A percentile compares a stretch with the other conserved stretches of the same genome.
phyloP scores from a whole-genome alignment of 2,329 filamentous ascomycete genomes.

The Macrophomina phaseolina region DNA sequence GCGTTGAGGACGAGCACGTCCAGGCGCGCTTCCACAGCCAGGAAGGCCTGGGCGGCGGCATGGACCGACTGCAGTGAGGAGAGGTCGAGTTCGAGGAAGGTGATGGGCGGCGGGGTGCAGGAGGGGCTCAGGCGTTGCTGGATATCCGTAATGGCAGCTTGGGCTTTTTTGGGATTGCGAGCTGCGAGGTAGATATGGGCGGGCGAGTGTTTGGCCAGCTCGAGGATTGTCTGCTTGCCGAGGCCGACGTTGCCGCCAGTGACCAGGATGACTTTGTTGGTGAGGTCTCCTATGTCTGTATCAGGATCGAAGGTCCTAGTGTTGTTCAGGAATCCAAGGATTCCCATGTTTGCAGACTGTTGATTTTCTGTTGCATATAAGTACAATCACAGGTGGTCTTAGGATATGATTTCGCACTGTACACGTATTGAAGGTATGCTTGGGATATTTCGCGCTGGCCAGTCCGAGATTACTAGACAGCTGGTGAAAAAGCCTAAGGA shows the following conservation, averaged over 20 bases:
- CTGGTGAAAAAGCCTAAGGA: too few species aligned
- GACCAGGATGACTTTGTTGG: conserved; percentile 51
- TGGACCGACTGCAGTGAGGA: conserved; percentile 47
- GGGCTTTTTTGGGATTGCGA: conserved; percentile 50
- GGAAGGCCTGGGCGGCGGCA: conserved; percentile 46
- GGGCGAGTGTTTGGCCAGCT: conserved; percentile 52
- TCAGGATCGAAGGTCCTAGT: conserved; percentile 42
- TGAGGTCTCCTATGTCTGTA: conserved; percentile 51
- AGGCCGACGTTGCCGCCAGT: conserved; percentile 52
- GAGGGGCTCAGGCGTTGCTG: conserved; percentile 38
- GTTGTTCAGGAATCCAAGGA: too few species aligned
- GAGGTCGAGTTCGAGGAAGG: conserved; percentile 50
- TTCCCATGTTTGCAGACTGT: too few species aligned
- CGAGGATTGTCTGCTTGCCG: conserved; percentile 52
- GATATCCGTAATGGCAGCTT: conserved; percentile 45
- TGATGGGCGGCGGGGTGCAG: conserved; percentile 41
- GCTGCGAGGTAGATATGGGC: conserved; percentile 54
- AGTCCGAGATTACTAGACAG: too few species aligned
- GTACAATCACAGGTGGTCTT: too few species aligned
- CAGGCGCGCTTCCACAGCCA: conserved; percentile 43
- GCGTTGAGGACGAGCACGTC: conserved; percentile 57
- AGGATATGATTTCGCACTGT: too few species aligned
- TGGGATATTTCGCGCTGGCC: too few species aligned
- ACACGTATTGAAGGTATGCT: too few species aligned
- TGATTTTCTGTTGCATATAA: too few species aligned